Conservation (phyloP, 352 stramenopile species). For the Phytopythium cucurbitacearum region DNA sequence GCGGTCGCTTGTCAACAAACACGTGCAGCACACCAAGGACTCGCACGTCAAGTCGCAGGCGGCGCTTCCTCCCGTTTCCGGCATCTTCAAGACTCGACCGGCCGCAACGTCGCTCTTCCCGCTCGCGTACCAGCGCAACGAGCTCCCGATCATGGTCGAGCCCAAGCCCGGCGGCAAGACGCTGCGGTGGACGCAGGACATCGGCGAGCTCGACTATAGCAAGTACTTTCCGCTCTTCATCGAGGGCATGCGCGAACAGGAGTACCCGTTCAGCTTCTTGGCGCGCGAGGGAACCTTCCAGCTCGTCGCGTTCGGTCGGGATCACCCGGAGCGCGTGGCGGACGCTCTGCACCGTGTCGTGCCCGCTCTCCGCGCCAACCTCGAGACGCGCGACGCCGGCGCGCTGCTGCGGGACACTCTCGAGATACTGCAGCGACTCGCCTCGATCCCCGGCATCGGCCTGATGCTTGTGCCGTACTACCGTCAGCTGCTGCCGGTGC, state of each 20-base stretch:
- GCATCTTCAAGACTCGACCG: constrained; percentile 45
- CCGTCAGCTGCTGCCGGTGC: constrained; percentile 83
- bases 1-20: constrained; percentile 46
- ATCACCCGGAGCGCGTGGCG: constrained; percentile 57
- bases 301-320: constrained; percentile 63
- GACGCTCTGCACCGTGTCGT: constrained; percentile 66
- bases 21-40: constrained; percentile 50
- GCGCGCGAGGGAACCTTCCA: constrained; percentile 78
- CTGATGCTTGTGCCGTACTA: constrained; percentile 90
- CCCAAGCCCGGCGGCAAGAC: constrained; percentile 41
- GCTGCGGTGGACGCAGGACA: constrained; percentile 49
- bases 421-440: constrained; percentile 56
- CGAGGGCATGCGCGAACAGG: constrained; percentile 81
- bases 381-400: constrained; percentile 60
- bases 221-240: constrained; percentile 91
- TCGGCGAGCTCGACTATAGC: constrained; percentile 71
- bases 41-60: constrained; percentile 16
- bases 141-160: constrained; percentile 70
- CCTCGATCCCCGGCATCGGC: constrained; percentile 55
- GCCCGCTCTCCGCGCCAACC: constrained; percentile 55
- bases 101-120: constrained; percentile 38
- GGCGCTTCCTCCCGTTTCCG: constrained; percentile 44
- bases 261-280: constrained; percentile 77
- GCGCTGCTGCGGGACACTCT: constrained; percentile 47
- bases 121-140: constrained; percentile 52